Percentiles rank a stretch among this genome's conserved stretches.
phyloP scores from a whole-genome alignment of 2,329 filamentous ascomycete species.

The Arthrobotrys megalospora region DNA sequence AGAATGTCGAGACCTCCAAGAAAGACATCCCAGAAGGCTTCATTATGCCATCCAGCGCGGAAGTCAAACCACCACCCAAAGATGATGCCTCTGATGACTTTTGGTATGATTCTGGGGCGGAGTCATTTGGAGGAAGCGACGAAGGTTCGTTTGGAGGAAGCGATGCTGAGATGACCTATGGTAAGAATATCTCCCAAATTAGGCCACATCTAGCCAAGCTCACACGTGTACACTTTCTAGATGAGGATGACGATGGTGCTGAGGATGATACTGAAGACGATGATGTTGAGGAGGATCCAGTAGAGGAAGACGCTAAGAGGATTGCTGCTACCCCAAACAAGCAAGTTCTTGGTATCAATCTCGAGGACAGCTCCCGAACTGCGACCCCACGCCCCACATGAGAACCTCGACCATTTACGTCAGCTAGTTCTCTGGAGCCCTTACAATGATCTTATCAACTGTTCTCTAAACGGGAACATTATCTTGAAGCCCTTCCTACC shows the following conservation, averaged over 20 bases:
- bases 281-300: slow-evolving; percentile 36
- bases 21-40: slow-evolving; percentile 84
- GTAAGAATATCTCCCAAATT: slow-evolving; percentile 41
- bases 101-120: slow-evolving; percentile 79
- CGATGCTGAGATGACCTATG: slow-evolving; percentile 64
- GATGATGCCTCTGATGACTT: slow-evolving; percentile 80
- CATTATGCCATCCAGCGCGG: slow-evolving; percentile 81
- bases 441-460: background rate
- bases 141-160: slow-evolving; percentile 61
- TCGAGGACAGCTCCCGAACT: slow-evolving; percentile 56
- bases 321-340: slow-evolving; percentile 43
- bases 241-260: slow-evolving; percentile 66
- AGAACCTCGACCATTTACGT: background rate
- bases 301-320: slow-evolving; percentile 38
- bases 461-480: background rate
- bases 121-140: slow-evolving; percentile 61
- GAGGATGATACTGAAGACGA: slow-evolving; percentile 56
- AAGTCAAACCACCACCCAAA: slow-evolving; percentile 75
- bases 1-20: slow-evolving; percentile 81
- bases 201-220: background rate
- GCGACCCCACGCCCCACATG: slow-evolving; percentile 55
- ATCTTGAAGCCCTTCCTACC: background rate
- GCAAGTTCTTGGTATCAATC: slow-evolving; percentile 52
- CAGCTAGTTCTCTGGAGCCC: background rate
- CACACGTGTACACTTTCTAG: slow-evolving; percentile 46